Conservation (phyloP, 2,329 filamentous ascomycete species). For the Shiraia sp. region DNA sequence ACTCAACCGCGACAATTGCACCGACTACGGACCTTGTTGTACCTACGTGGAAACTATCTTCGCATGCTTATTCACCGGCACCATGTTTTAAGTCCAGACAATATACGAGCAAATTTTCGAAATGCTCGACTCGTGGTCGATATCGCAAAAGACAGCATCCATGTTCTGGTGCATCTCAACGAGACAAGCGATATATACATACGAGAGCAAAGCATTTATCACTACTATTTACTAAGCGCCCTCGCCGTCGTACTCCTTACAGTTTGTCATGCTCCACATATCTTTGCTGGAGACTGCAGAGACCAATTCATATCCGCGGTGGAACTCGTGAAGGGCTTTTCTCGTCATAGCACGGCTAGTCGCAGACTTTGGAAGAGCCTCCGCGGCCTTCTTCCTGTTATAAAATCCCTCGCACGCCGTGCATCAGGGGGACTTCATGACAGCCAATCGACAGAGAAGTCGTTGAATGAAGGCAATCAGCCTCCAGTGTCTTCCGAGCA, state of each 20-base stretch:
- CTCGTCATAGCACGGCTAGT: constrained; percentile 19
- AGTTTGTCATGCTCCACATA: constrained; percentile 23
- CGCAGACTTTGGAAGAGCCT: constrained; percentile 25
- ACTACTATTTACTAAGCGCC: constrained; percentile 24
- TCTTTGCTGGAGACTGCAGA: constrained; percentile 19
- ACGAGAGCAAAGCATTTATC: constrained; percentile 21
- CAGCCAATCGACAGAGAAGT: neutral
- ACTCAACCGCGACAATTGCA: constrained; percentile 17
- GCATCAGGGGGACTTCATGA: neutral
- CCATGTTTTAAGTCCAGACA: constrained; percentile 22
- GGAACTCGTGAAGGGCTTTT: constrained; percentile 24
- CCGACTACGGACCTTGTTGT: constrained; percentile 17
- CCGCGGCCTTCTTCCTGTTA: constrained; percentile 18
- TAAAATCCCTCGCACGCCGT: constrained; percentile 13
- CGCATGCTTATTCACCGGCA: constrained; percentile 22
- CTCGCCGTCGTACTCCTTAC: constrained; percentile 20
- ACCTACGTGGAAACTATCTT: constrained; percentile 23
- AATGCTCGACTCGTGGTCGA: constrained; percentile 19
- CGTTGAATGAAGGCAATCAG: neutral
- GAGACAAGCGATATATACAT: constrained; percentile 23
- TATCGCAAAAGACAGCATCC: constrained; percentile 22
- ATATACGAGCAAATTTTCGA: constrained; percentile 13
- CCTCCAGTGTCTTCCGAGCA: neutral
- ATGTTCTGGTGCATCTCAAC: constrained; percentile 22
- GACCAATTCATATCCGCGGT: constrained; percentile 20